A percentile compares a stretch with the other conserved stretches of the same genome.
Evolutionary conservation across 495 filamentous ascomycete species (phyloP).

Genomic region (Daldinia childiae): DNA sequence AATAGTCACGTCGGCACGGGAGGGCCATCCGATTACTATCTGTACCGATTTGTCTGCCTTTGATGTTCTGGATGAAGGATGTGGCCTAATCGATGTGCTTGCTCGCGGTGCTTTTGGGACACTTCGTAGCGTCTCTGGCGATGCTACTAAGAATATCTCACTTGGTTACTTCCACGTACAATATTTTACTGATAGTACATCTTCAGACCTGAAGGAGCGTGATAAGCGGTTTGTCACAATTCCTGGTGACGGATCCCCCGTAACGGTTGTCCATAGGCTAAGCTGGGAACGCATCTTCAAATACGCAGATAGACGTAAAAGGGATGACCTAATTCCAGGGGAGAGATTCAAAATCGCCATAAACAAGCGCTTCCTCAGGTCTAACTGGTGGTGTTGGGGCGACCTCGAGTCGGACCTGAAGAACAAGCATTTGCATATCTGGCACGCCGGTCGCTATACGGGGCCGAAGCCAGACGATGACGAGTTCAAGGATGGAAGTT

Average conservation of each 20-base stretch:
- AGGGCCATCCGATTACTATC: background rate
- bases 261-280: constrained; percentile 6
- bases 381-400: constrained; percentile 4
- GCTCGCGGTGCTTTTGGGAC: background rate
- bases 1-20: background rate
- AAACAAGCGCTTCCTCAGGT: background rate
- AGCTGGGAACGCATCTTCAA: constrained; percentile 26
- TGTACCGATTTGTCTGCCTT: background rate
- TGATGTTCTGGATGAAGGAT: background rate
- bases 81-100: constrained; percentile 3
- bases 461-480: background rate
- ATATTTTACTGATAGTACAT: background rate
- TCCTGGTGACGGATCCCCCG: constrained; percentile 7
- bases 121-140: background rate
- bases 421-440: background rate
- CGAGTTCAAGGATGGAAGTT: background rate
- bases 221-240: constrained; percentile 13
- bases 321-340: background rate
- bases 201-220: background rate
- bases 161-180: background rate
- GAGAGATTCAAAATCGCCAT: background rate
- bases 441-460: background rate
- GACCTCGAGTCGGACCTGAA: background rate
- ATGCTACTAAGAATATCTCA: background rate
- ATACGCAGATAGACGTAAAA: constrained; percentile 11